phyloP scores from a whole-genome alignment of 2,329 filamentous ascomycete genomes.

The Fusarium lyarnte region DNA sequence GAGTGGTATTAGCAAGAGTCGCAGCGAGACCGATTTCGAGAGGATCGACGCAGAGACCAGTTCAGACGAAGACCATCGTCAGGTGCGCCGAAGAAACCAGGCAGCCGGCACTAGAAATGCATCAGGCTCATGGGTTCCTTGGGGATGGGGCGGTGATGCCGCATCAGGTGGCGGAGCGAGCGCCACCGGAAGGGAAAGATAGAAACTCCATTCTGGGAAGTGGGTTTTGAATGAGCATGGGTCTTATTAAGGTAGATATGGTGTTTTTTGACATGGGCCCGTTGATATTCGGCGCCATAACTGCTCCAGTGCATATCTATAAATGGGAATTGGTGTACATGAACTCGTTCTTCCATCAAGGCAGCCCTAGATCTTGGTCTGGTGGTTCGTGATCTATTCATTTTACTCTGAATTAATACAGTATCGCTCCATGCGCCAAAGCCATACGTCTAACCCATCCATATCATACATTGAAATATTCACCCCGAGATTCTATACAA shows the following conservation, averaged over 20 bases:
- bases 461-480: slow-evolving; percentile 27
- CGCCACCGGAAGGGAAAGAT: slow-evolving; percentile 52
- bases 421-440: slow-evolving; percentile 22
- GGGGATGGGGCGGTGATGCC: slow-evolving; percentile 53
- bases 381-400: not conserved
- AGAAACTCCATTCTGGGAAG: slow-evolving; percentile 36
- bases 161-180: slow-evolving; percentile 39
- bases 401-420: not conserved
- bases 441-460: not conserved
- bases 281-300: not conserved
- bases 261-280: slow-evolving; percentile 22
- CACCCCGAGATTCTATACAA: slow-evolving; percentile 6
- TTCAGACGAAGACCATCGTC: slow-evolving; percentile 59
- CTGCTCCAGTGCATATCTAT: slow-evolving; percentile 19
- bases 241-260: slow-evolving; percentile 29
- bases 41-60: slow-evolving; percentile 82
- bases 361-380: not conserved
- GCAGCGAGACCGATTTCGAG: slow-evolving; percentile 89
- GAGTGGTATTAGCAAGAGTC: slow-evolving; percentile 77
- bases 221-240: slow-evolving; percentile 45
- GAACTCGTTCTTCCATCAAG: not conserved
- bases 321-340: slow-evolving; percentile 15
- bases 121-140: slow-evolving; percentile 60
- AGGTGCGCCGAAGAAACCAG: slow-evolving; percentile 47
- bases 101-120: slow-evolving; percentile 34